Evolutionary conservation across 2,329 filamentous ascomycete genomes (phyloP).

Genomic region (Aspergillus felis): DNA sequence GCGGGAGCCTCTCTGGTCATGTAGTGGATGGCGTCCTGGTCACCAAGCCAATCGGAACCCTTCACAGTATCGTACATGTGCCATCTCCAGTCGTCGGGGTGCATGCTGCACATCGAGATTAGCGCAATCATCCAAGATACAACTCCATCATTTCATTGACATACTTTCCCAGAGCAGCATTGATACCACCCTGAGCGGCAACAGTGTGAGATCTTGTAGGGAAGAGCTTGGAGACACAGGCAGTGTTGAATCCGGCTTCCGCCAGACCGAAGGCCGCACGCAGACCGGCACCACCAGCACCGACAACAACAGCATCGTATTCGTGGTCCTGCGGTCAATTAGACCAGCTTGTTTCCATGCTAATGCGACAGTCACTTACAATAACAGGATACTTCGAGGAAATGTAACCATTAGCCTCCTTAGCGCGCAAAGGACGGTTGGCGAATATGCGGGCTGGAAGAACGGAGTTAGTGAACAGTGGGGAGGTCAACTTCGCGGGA

Average conservation of each 20-base stretch:
- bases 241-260: conserved; percentile 62
- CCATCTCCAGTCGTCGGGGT: conserved; percentile 98
- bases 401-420: conserved; percentile 84
- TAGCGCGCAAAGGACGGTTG: conserved; percentile 80
- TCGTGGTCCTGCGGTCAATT: conserved; percentile 71
- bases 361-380: conserved; percentile 51
- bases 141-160: conserved; percentile 11
- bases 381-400: conserved; percentile 92
- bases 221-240: conserved; percentile 62
- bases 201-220: conserved; percentile 63
- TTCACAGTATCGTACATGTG: conserved; percentile 99
- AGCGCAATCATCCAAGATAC: conserved; percentile 11
- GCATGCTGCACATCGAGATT: conserved; percentile 64
- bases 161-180: conserved; percentile 43
- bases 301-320: conserved; percentile 90
- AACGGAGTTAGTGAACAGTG: conserved; percentile 21
- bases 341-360: conserved; percentile 6
- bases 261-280: conserved; percentile 62
- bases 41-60: conserved; percentile 94
- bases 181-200: conserved; percentile 64
- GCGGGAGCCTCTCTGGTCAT: conserved; percentile 94
- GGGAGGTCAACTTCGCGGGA: conserved; percentile 12
- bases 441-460: conserved; percentile 74
- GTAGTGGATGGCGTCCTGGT: conserved; percentile 97
- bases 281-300: conserved; percentile 61